Evolutionary conservation across 495 filamentous ascomycete species (phyloP), one percentile per base, ranked within the genome.

Genomic region (Rhizodiscina lignyota): DNA sequence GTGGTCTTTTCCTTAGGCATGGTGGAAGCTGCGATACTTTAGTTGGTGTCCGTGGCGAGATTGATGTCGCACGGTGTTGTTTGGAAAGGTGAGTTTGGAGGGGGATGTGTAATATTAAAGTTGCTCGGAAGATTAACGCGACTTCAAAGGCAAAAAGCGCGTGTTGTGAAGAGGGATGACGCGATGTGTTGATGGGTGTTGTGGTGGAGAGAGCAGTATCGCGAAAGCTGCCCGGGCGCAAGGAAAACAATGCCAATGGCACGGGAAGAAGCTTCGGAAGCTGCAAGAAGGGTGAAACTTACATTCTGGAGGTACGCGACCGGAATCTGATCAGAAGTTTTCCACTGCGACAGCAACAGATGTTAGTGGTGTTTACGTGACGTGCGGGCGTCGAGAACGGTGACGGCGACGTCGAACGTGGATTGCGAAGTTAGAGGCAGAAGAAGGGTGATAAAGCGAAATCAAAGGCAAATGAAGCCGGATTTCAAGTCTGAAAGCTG

Each of bases 1-100:
- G 62, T 61, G 43, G 66, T 68, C 32, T 63, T 58, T 60, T 74
- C 74, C 66, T 83, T 82, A 56, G 78, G 77, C 79, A 87, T 86
- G 42, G 41, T 75, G 65, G 56, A 8, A 10, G 11, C 6, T 6
- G 30, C 10, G 8, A 17, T 10, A 8, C 13, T 27, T 6, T 8
- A 13, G 13, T 6, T 27, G 13, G 13, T 27, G 24, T 27, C 24
- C 13, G 13, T 6, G 24, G 13, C 8, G 13, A 27, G 24, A 8
- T 6, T 27, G 8, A 27, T 27, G 13, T 27, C 8, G 13, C 24
- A 13, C 13, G 24, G 13, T 27, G 24, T 6, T 27, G 24, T 13
- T 27, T 6, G 24, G 13, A 8, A 13, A 27, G 24, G 13, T 6
- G 8, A 13, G 24, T 27, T 27, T 6, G 8, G 24, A 27, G 24